phyloP scores from a whole-genome alignment of 352 stramenopile species.

The Discostella stelligera region DNA sequence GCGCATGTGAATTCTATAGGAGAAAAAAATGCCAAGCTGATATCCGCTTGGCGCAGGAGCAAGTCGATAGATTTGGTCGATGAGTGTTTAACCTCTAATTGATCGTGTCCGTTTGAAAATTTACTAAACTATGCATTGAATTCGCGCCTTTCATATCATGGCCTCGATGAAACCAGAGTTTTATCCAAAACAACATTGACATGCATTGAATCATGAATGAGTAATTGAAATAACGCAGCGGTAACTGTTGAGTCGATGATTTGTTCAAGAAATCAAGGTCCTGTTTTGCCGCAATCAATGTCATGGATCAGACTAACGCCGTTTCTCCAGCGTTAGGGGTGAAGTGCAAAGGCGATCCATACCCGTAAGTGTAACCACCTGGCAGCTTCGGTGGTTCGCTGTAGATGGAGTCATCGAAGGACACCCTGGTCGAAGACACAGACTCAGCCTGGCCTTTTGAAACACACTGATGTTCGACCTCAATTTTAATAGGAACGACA shows the following conservation, averaged over 20 bases:
- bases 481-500: slow-evolving; percentile 3
- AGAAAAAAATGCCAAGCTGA: slow-evolving; percentile 99
- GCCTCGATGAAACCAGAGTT: not conserved
- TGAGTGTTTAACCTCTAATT: slow-evolving; percentile 25
- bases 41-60: slow-evolving; percentile 90
- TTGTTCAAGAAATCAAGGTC: not conserved
- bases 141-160: not conserved
- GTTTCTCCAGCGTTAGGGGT: not conserved
- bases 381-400: not conserved
- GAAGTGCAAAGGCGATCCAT: not conserved
- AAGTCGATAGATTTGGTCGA: slow-evolving; percentile 94
- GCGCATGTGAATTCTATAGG: slow-evolving; percentile 98
- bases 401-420: slow-evolving; percentile 6
- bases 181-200: not conserved
- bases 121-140: not conserved
- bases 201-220: not conserved
- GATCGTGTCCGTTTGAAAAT: too few species aligned
- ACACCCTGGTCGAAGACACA: not conserved
- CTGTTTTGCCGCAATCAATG: not conserved
- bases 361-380: slow-evolving; percentile 4
- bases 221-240: not conserved
- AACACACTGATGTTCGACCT: not conserved
- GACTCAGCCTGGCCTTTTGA: not conserved
- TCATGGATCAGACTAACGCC: not conserved
- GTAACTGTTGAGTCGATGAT: not conserved